Conservation (phyloP, 306 rosid genomes). For the Quercus gilva region DNA sequence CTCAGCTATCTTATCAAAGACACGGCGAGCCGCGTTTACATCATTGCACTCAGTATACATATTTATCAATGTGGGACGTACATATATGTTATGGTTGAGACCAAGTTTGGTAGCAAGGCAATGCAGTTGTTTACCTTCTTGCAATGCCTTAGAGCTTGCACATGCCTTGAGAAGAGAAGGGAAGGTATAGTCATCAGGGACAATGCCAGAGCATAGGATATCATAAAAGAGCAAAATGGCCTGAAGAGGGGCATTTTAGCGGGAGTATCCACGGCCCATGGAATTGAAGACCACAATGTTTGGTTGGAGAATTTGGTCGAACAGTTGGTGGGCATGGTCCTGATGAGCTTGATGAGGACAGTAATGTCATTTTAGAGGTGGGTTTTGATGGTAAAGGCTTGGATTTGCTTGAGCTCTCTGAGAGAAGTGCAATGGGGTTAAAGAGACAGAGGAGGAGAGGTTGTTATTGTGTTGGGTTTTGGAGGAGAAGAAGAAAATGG, state of each 20-base stretch:
- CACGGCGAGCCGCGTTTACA: constrained; percentile 49
- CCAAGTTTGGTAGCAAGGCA: constrained; percentile 60
- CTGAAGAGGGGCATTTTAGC: constrained; percentile 47
- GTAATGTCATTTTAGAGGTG: constrained; percentile 35
- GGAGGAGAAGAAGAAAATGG: constrained; percentile 35
- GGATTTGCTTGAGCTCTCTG: constrained; percentile 64
- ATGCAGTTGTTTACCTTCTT: constrained; percentile 72
- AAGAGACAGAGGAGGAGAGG: constrained; percentile 41
- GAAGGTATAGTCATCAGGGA: constrained; percentile 75
- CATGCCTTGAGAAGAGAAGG: constrained; percentile 76
- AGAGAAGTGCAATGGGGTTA: constrained; percentile 61
- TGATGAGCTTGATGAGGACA: constrained; percentile 55
- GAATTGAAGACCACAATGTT: constrained; percentile 59
- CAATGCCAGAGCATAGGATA: constrained; percentile 31
- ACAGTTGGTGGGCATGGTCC: constrained; percentile 58
- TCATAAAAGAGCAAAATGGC: constrained; percentile 46
- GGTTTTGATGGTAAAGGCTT: constrained; percentile 66
- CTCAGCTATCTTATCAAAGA: no score
- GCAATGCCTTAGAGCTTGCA: constrained; percentile 56
- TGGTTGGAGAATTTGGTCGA: constrained; percentile 64
- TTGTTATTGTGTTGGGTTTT: constrained; percentile 20
- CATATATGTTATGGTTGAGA: constrained; percentile 41
- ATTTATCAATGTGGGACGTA: constrained; percentile 65
- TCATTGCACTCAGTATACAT: constrained; percentile 62
- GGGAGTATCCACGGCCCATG: constrained; percentile 66